Conservation (phyloP, 371 early-diverging fungal genomes). For the Mucor piriformis region DNA sequence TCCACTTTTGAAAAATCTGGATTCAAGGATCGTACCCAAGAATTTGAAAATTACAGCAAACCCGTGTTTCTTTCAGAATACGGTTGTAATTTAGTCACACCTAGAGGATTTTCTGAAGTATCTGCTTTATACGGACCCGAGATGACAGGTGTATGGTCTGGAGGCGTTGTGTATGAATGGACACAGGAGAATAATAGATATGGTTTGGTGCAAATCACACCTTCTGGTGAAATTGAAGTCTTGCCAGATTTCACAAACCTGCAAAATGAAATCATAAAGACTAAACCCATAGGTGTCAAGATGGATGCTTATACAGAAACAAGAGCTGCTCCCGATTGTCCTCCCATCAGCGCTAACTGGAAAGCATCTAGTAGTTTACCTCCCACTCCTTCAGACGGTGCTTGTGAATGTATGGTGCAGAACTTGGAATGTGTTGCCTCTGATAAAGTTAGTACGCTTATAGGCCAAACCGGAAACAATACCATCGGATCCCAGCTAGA, state of each 20-base stretch:
- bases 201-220: constrained; percentile 68
- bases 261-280: constrained; percentile 37
- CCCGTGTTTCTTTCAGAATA: constrained; percentile 71
- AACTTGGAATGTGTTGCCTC: constrained; percentile 63
- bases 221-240: constrained; percentile 37
- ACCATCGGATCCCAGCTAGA: constrained; percentile 47
- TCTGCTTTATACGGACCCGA: constrained; percentile 68
- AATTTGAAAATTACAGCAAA: constrained; percentile 55
- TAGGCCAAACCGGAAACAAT: constrained; percentile 8
- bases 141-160: constrained; percentile 72
- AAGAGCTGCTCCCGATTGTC: constrained; percentile 52
- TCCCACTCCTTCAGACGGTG: constrained; percentile 69
- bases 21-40: constrained; percentile 60
- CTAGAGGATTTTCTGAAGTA: constrained; percentile 62
- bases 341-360: constrained; percentile 58
- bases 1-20: constrained; percentile 61
- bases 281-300: constrained; percentile 50
- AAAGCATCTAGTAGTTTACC: constrained; percentile 60
- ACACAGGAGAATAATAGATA: constrained; percentile 79
- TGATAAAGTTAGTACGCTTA: constrained; percentile 34
- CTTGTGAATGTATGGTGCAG: constrained; percentile 72
- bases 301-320: constrained; percentile 50
- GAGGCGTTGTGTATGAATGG: constrained; percentile 84
- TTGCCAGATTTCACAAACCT: constrained; percentile 55
- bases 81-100: constrained; percentile 62